Conservation (phyloP, 1,284 basidiomycete species). For the Polyporus tsugae region DNA sequence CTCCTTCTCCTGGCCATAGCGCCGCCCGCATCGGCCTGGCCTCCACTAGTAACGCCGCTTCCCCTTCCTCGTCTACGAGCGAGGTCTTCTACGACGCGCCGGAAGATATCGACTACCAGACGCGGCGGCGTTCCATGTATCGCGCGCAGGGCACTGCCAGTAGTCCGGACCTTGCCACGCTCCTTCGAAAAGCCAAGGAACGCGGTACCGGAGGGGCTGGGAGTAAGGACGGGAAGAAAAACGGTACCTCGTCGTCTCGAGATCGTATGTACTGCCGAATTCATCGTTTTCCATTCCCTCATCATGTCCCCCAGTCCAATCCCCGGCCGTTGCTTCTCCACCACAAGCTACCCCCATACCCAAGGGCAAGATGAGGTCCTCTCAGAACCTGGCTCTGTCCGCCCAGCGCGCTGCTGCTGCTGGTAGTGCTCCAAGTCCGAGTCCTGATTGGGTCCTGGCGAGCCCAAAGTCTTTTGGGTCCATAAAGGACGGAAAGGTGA, state of each 20-base stretch:
- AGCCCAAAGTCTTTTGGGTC: constrained; percentile 44
- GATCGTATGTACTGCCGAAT: constrained; percentile 27
- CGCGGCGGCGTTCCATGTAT: constrained; percentile 85
- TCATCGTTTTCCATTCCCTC: constrained; percentile 5
- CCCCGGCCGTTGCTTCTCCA: constrained; percentile 19
- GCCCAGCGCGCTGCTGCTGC: constrained; percentile 26
- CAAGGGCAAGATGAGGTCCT: constrained; percentile 32
- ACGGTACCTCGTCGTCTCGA: constrained; percentile 60
- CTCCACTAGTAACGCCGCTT: constrained; percentile 40
- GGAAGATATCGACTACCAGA: constrained; percentile 69
- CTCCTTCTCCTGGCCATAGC: constrained; percentile 51
- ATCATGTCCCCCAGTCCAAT: constrained; percentile 25
- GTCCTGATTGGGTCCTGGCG: constrained; percentile 61
- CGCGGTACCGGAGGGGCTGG: constrained; percentile 51
- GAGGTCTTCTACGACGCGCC: constrained; percentile 67
- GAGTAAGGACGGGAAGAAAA: constrained; percentile 52
- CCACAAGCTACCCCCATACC: constrained; percentile 32
- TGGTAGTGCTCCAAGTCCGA: constrained; percentile 41
- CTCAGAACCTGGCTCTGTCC: constrained; percentile 28
- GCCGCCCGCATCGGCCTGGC: constrained; percentile 37
- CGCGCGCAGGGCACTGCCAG: constrained; percentile 88
- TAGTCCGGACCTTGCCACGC: constrained; percentile 87
- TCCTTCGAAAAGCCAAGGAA: constrained; percentile 83
- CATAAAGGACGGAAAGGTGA: constrained; percentile 54
- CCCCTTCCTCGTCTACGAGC: constrained; percentile 50